A percentile compares a stretch with the other conserved stretches of the same genome.
Evolutionary conservation across 805 yeast species (phyloP).

Genomic region (Metschnikowia bowlesiae): DNA sequence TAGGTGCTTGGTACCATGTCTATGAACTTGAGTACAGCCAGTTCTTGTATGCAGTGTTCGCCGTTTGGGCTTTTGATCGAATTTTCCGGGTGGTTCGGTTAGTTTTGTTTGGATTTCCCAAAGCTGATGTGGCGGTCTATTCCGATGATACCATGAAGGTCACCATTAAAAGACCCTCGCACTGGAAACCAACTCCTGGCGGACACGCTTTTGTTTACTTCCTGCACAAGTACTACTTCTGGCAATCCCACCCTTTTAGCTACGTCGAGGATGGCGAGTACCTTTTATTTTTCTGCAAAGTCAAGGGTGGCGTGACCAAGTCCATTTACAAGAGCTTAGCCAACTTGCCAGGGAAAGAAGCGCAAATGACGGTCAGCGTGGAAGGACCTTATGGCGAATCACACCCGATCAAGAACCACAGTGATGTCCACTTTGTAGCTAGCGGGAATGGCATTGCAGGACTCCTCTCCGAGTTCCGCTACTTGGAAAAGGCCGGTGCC

Average conservation of each 20-base stretch:
- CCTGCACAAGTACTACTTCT: conserved; percentile 46
- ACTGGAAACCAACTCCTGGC: conserved; percentile 53
- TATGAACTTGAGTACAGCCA: conserved; percentile 20
- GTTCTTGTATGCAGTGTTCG: conserved; percentile 48
- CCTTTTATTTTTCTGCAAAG: conserved; percentile 31
- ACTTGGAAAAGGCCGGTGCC: conserved; percentile 18
- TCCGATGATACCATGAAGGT: conserved; percentile 47
- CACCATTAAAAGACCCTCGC: conserved; percentile 42
- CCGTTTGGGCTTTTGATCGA: conserved; percentile 56
- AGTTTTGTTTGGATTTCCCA: conserved; percentile 31
- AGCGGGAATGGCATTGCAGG: conserved; percentile 79
- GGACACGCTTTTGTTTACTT: conserved; percentile 55
- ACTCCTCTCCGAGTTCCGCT: conserved; percentile 36
- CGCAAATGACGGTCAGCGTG: conserved; percentile 28
- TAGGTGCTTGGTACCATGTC: conserved; percentile 19
- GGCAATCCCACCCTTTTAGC: conserved; percentile 68
- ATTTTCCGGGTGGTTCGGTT: conserved; percentile 30
- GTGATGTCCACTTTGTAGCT: conserved; percentile 55
- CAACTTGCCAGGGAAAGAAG: conserved; percentile 24
- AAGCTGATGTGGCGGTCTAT: conserved; percentile 30
- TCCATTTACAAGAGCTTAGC: conserved; percentile 25
- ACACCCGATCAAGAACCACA: conserved; percentile 45
- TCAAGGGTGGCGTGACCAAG: conserved; percentile 35
- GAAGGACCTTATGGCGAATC: conserved; percentile 73
- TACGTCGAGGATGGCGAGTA: conserved; percentile 14